Conservation (phyloP, 2,329 filamentous ascomycete genomes). For the Sodiomyces alkalinus region DNA sequence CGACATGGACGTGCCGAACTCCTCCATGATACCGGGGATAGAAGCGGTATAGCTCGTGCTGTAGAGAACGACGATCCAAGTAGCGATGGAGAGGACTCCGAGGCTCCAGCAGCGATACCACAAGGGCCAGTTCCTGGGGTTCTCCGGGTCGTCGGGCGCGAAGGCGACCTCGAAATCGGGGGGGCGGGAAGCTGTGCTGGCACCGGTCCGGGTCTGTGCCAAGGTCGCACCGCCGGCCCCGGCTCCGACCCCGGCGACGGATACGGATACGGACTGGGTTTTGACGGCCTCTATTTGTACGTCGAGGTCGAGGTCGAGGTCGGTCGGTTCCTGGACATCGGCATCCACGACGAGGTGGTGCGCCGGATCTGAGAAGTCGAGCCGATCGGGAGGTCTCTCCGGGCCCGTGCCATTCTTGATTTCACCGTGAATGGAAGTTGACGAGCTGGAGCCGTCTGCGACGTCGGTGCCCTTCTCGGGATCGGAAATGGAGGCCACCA, state of each 20-base stretch:
- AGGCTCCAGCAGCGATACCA: conserved; percentile 27
- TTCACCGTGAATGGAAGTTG: conserved; percentile 4
- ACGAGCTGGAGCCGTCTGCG: conserved; percentile 3
- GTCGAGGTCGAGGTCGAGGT: conserved; percentile 22
- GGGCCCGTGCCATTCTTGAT: not conserved
- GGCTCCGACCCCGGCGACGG: too few relatives aligned
- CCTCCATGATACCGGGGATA: conserved; percentile 50
- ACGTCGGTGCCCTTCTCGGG: conserved; percentile 5
- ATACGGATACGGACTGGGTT: conserved; percentile 24
- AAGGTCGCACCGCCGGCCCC: too few relatives aligned
- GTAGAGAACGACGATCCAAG: conserved; percentile 48
- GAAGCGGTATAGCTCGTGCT: conserved; percentile 67
- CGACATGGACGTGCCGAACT: conserved; percentile 45
- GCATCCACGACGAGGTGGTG: conserved; percentile 19
- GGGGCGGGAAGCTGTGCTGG: conserved; percentile 25
- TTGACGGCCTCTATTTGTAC: conserved; percentile 7
- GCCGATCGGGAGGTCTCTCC: conserved; percentile 1
- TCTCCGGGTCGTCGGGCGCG: conserved; percentile 42
- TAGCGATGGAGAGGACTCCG: conserved; percentile 28
- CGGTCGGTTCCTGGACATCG: conserved; percentile 22
- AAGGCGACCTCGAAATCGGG: conserved; percentile 63
- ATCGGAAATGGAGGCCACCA: conserved; percentile 4
- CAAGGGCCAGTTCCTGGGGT: conserved; percentile 54
- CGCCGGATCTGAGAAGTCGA: conserved; percentile 7
- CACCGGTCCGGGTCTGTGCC: conserved; percentile 19